Evolutionary conservation across 1,139 yeast genomes (phyloP).

Genomic region (Kodamaea suecica): DNA sequence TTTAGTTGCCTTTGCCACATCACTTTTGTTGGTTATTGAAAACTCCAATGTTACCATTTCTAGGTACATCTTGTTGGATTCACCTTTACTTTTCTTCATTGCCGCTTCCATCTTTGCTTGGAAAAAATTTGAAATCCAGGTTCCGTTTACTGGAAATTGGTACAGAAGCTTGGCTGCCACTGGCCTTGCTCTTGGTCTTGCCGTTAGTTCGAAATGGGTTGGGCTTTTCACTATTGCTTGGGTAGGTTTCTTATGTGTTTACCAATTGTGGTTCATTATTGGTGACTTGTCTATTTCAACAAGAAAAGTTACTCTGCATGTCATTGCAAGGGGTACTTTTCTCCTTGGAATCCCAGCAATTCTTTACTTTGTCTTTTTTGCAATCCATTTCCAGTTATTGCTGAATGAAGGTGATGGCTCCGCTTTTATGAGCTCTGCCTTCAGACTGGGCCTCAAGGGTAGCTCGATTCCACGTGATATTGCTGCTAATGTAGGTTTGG

Average conservation of each 20-base stretch:
- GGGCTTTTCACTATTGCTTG: slow-evolving; percentile 93
- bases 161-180: slow-evolving; percentile 67
- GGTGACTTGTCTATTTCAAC: slow-evolving; percentile 78
- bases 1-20: slow-evolving; percentile 64
- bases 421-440: slow-evolving; percentile 85
- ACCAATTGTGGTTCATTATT: slow-evolving; percentile 81
- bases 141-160: slow-evolving; percentile 71
- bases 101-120: slow-evolving; percentile 80
- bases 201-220: slow-evolving; percentile 92
- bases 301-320: slow-evolving; percentile 49
- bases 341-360: slow-evolving; percentile 68
- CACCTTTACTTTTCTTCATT: slow-evolving; percentile 87
- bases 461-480: slow-evolving; percentile 66
- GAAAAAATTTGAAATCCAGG: slow-evolving; percentile 76
- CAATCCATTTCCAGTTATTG: slow-evolving; percentile 72
- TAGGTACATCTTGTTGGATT: slow-evolving; percentile 83
- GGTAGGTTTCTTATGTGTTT: slow-evolving; percentile 74
- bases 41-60: slow-evolving; percentile 87
- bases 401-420: slow-evolving; percentile 80
- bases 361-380: slow-evolving; percentile 71
- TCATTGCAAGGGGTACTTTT: slow-evolving; percentile 52
- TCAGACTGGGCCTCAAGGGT: slow-evolving; percentile 74
- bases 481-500: slow-evolving; percentile 81
- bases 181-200: slow-evolving; percentile 83
- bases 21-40: slow-evolving; percentile 70